Evolutionary conservation across 2,329 filamentous ascomycete genomes (phyloP), one percentile per base, ranked within the genome.

Genomic region (Botrytis byssoidea): DNA sequence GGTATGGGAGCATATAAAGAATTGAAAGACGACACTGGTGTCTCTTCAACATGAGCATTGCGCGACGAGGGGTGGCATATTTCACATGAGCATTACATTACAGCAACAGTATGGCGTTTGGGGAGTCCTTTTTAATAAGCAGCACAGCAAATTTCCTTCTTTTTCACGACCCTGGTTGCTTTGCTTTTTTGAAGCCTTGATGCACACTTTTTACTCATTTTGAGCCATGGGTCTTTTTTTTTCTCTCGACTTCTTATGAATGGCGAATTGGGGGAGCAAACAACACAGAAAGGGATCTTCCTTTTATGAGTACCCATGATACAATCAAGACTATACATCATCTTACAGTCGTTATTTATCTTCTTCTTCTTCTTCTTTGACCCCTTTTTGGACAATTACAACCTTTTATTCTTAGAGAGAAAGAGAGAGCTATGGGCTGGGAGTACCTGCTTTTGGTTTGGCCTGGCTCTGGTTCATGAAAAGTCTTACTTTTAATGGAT

Each of bases 11-110:
- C 46, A 71, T 71, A 42, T 55, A 71, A 57, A 64, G 46, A 66
- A 51, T 37, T 70, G n/a, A 59, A 70, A 55, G 61, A 59, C 35
- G 70, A 57, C 70, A 72, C 70, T 35, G 70, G 70, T 72, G 70
- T 72, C 61, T 66, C 70, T 72, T 72, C 37, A 67, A 67, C 40
- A 72, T 71, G 44, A 72, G 61, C 46, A 72, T 72, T 57, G 61
- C 70, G 61, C 29, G 46, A 67, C 12, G 44, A 63, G 37, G 29
- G 67, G 68, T 51, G 68, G 67, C 72, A 71, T 72, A 67, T 57
- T 72, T 57, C 37, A 59, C 42, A 64, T 51, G 70, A 55, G 60
- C 40, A 71, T 71, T 64, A 44, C 70, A 71, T 57, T 37, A 55
- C 37, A 66, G 44, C 70, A 72, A 67, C 70, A 72, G 61, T 72